Evolutionary conservation across 2,329 filamentous ascomycete species (phyloP).

Genomic region (Dactylellina leptospora): DNA sequence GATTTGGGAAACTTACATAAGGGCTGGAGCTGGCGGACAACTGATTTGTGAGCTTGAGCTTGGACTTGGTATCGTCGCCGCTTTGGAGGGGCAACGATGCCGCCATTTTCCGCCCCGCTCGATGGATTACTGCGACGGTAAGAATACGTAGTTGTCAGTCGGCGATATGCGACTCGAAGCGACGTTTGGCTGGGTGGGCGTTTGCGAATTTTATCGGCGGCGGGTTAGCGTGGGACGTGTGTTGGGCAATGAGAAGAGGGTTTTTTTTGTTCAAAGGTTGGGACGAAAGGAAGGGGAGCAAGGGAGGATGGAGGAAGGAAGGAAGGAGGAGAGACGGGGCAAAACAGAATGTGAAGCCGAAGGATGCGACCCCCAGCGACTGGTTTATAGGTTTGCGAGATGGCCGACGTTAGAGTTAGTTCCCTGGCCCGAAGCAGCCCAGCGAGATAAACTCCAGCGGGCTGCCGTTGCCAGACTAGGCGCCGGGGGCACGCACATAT

Average conservation of each 20-base stretch:
- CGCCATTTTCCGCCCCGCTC: conserved; percentile 24
- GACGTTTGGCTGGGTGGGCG: neutral
- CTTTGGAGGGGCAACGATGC: conserved; percentile 41
- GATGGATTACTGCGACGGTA: neutral
- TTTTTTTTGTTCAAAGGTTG: too few relatives aligned
- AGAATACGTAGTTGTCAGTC: conserved; percentile 8
- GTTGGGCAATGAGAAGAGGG: neutral
- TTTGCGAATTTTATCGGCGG: neutral
- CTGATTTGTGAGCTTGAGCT: conserved; percentile 55
- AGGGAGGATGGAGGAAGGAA: neutral
- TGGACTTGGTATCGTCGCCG: conserved; percentile 42
- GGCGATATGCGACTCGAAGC: conserved; percentile 15
- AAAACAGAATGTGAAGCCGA: neutral
- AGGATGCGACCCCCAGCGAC: too few relatives aligned
- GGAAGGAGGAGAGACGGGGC: neutral
- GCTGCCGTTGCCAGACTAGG: neutral
- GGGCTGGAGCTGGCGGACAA: conserved; percentile 55
- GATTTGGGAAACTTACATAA: conserved; percentile 54
- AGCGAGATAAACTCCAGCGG: conserved; percentile 1
- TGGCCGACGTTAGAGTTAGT: neutral
- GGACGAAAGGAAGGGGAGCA: neutral
- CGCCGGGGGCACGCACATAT: too few relatives aligned
- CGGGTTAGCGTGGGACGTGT: neutral
- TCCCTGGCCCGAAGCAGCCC: conserved; percentile 26
- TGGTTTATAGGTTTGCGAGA: conserved; percentile 12